Percentiles rank a stretch among this genome's conserved stretches.
Evolutionary conservation across 164 flowering plant species (phyloP).

Genomic region (Aristolochia fimbriata): DNA sequence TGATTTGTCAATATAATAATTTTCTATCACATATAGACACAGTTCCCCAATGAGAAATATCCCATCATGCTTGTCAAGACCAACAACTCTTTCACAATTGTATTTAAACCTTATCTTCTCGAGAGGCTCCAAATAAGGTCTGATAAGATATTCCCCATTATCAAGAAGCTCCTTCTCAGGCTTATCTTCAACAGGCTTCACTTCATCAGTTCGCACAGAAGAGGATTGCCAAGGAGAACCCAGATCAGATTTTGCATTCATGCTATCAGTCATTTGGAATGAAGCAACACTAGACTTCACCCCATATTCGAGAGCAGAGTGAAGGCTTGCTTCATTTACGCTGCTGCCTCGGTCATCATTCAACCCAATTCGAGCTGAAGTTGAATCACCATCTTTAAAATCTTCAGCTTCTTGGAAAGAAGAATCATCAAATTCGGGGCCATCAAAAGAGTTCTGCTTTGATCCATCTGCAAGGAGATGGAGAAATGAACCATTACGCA

Average conservation of each 20-base stretch:
- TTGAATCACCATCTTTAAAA: constrained; percentile 36
- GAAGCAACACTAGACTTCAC: constrained; percentile 66
- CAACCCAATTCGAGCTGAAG: constrained; percentile 52
- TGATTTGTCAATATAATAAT: constrained; percentile 81
- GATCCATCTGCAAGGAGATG: constrained; percentile 36
- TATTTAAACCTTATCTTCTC: constrained; percentile 82
- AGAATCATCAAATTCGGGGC: constrained; percentile 43
- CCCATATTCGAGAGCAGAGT: constrained; percentile 80
- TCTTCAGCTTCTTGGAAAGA: constrained; percentile 44
- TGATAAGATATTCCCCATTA: constrained; percentile 88
- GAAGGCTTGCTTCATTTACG: constrained; percentile 79
- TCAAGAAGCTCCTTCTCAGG: constrained; percentile 72
- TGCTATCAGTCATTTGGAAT: constrained; percentile 52
- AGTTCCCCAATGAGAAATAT: constrained; percentile 91
- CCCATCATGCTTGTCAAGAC: constrained; percentile 99
- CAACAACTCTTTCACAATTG: constrained; percentile 95
- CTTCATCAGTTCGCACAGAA: constrained; percentile 48
- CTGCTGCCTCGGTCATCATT: constrained; percentile 82
- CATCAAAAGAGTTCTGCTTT: constrained; percentile 31
- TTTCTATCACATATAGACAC: constrained; percentile 83
- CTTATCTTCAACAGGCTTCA: constrained; percentile 46
- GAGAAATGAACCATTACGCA: constrained; percentile 48
- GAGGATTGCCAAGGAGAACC: constrained; percentile 77
- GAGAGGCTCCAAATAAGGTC: constrained; percentile 86
- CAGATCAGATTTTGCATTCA: constrained; percentile 51